Evolutionary conservation across 2,329 filamentous ascomycete species (phyloP).

Genomic region (Ophiocordyceps polyrhachis-furcata): DNA sequence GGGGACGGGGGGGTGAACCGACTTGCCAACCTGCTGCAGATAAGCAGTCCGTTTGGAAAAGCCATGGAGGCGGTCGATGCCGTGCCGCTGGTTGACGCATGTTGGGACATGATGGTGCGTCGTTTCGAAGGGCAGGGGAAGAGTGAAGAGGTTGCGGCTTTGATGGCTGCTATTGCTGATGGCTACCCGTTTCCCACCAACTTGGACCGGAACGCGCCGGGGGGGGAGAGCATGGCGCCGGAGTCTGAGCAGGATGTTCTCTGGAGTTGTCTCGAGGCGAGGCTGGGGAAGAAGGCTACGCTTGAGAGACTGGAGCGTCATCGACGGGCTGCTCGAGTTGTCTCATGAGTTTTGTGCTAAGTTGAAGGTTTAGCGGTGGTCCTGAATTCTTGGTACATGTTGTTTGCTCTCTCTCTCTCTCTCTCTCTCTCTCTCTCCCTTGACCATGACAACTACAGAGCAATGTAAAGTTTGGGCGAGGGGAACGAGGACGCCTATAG

Average conservation of each 20-base stretch:
- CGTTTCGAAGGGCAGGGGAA: constrained; percentile 16
- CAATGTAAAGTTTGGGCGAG: no score
- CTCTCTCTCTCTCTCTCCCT: no score
- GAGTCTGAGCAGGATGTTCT: constrained; percentile 37
- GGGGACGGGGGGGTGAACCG: constrained; percentile 21
- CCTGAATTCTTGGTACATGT: no score
- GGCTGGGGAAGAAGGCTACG: constrained; percentile 19
- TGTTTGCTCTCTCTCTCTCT: no score
- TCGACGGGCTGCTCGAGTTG: background rate
- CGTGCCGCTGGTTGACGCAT: constrained; percentile 20
- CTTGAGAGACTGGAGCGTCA: constrained; percentile 18
- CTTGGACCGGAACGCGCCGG: constrained; percentile 35
- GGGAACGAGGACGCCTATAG: no score
- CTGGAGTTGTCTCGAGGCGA: constrained; percentile 20
- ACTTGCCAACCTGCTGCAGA: constrained; percentile 42
- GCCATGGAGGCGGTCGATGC: constrained; percentile 43
- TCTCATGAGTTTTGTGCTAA: no score
- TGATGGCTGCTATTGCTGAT: constrained; percentile 32
- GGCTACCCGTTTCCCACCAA: constrained; percentile 47
- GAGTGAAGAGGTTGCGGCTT: constrained; percentile 22
- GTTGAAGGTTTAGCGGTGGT: no score
- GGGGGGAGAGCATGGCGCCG: constrained; percentile 38
- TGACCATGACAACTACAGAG: no score
- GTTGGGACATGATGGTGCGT: constrained; percentile 20
- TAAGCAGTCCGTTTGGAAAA: constrained; percentile 43